Evolutionary conservation across 306 rosid genomes (phyloP), one percentile per base, ranked within the genome.

Genomic region (Sicyos baderoa): DNA sequence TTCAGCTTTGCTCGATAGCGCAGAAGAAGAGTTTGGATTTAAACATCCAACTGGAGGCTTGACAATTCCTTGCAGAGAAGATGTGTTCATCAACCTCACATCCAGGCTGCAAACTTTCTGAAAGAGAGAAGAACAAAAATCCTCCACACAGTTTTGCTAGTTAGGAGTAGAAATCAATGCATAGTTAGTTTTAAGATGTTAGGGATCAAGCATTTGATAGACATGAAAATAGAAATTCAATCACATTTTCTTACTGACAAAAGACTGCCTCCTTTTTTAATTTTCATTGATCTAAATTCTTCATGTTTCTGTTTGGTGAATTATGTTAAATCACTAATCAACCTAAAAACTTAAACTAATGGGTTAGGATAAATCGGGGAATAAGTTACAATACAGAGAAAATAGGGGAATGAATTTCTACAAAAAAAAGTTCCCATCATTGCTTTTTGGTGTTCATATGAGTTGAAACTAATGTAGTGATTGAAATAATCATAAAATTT

Each of bases 41-140:
- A 13, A 59, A 55, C 82, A 84, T 75, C 86, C 81, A 11, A 73
- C 49, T 80, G 86, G 86, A 4, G 88, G 86, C n/a, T n/a, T n/a
- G n/a, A n/a, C n/a, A n/a, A n/a, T 81, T 70, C 86, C 86, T 3
- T 84, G 86, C 84, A 58, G 49, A 12, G 79, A 82, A 79, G 81
- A 84, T 44, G 54, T 61, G n/a, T 84, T 84, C 19, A 19, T 61
- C 9, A 23, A 73, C 56, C 72, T 81, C 72, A 65, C 79, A 47
- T 75, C 77, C 37, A 29, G 47, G 19, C 19, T 58, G 9, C 64
- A 58, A 27, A 13, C 18, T 6, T 58, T 10, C 14, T 58, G 64
- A 58, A 58, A 25, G 11, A 51, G 12, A 44, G 49, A 45, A 45
- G 16, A 45, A 45, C 0, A 12, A 45, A 1, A 11, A 45, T 12